These are phyloP conservation scores for Cucurbita argyrosperma DNA, from an alignment of 306 rosid genomes.

Conservation along the genomic window DNA sequence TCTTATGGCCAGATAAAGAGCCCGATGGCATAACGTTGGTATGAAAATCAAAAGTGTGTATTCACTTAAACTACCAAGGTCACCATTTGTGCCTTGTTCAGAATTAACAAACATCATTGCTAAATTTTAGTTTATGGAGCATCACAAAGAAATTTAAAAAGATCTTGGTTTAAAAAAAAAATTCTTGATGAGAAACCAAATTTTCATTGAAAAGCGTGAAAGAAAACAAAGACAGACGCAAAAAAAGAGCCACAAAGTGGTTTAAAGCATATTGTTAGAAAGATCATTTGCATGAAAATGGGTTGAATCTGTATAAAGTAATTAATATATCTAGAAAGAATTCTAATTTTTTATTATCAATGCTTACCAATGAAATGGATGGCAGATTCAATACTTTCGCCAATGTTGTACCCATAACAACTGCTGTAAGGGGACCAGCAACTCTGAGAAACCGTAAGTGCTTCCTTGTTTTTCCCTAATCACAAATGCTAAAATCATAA, in stretches of 20 bases:
- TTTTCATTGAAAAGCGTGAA: background rate
- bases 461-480: slow-evolving; percentile 87
- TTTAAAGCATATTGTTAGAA: background rate
- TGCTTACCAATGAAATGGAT: slow-evolving; percentile 74
- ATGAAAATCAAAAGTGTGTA: background rate
- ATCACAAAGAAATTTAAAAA: background rate
- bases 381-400: slow-evolving; percentile 60
- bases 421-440: slow-evolving; percentile 87
- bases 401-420: slow-evolving; percentile 52
- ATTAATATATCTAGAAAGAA: background rate
- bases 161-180: background rate
- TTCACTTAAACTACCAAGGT: background rate
- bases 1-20: background rate
- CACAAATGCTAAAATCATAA: slow-evolving; percentile 17
- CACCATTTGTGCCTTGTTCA: background rate
- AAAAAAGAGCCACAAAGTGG: background rate
- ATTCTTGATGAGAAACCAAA: background rate
- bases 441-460: slow-evolving; percentile 77
- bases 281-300: background rate
- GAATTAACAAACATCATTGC: background rate
- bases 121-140: background rate
- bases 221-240: background rate
- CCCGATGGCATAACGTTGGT: background rate
- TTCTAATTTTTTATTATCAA: background rate
- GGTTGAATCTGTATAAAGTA: background rate